These are phyloP conservation scores for Lasiosphaeriaceae sp. DNA, from an alignment of 495 filamentous ascomycete genomes.

Conservation along the genomic window DNA sequence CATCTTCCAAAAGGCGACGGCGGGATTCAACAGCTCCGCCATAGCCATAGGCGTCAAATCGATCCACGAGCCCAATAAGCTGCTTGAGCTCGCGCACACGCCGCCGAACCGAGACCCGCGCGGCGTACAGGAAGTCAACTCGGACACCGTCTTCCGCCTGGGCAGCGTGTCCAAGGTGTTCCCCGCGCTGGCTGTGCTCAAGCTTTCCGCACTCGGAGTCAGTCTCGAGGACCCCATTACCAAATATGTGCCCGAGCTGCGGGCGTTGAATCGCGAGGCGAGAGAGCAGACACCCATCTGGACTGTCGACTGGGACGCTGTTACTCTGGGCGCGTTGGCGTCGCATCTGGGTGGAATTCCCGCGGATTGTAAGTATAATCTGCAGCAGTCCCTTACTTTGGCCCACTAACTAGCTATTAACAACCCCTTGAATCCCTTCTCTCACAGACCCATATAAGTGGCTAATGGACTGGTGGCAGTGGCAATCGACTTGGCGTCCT, in stretches of 20 bases:
- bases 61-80: constrained; percentile 27
- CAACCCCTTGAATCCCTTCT: background rate
- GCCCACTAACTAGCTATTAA: too few species aligned
- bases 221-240: constrained; percentile 45
- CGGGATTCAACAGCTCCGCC: too few species aligned
- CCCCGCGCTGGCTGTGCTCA: constrained; percentile 40
- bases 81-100: constrained; percentile 33
- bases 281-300: constrained; percentile 23
- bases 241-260: constrained; percentile 42
- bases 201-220: constrained; percentile 29
- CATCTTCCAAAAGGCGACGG: too few species aligned
- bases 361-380: constrained; percentile 26
- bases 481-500: constrained; percentile 22
- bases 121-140: constrained; percentile 33
- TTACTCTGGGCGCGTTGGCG: constrained; percentile 35
- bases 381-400: too few species aligned
- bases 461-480: constrained; percentile 17
- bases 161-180: constrained; percentile 53
- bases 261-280: constrained; percentile 22
- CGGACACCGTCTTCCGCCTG: constrained; percentile 47
- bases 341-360: constrained; percentile 36
- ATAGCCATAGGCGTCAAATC: constrained; percentile 35
- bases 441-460: too few species aligned
- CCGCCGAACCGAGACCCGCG: constrained; percentile 23
- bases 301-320: constrained; percentile 33